Base-by-base conservation (phyloP, 202 grass and related monocot genomes). In the Zoysia matrella region DNA sequence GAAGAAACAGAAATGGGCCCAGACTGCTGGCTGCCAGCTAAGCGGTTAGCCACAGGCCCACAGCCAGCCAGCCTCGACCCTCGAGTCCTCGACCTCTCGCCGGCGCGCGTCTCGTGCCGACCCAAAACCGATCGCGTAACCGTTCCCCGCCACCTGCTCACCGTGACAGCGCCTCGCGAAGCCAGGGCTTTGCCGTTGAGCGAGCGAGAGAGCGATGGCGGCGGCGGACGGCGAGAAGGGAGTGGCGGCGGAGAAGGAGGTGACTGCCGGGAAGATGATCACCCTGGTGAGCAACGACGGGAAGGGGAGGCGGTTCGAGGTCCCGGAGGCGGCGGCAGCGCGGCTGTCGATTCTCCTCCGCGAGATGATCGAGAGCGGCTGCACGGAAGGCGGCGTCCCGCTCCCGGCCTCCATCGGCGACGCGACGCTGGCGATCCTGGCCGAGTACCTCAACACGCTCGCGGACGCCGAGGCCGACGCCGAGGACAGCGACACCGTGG, bases 341-440 rank as follows among this genome's bases (percentile, higher is more conserved):
- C 77, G 22, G 75, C 18, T 14, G 50, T 67, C 76, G 13, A 11
- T 2, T 42, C 0, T 10, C 60, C 77, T 85, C 60, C 22, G 4
- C 16, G 40, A 9, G 40, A 88, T 94, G 92, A 84, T 94, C 52
- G 79, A 88, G 73, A 69, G 72, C 8, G 84, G 73, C 67, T 71
- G 79, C 72, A 83, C 82, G 8, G 85, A 75, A 30, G 82, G 39
- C 48, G 67, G 52, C 48, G 79, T 95, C 82, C 85, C 85, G 11
- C 71, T 88, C 36, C 56, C 22, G 22, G 22, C 75, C 43, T 79
- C 86, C 67, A 76, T 90, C 45, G 57, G 42, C 53, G 48, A 57
- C 15, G 68, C 70, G 79, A 85, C 87, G 47, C 87, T 95, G 62
- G 75, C 53, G n/a, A 86, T 18, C 80, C 85, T 88, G 30, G 76